phyloP scores from a whole-genome alignment of 2,329 filamentous ascomycete species.

The Botrytis deweyae region DNA sequence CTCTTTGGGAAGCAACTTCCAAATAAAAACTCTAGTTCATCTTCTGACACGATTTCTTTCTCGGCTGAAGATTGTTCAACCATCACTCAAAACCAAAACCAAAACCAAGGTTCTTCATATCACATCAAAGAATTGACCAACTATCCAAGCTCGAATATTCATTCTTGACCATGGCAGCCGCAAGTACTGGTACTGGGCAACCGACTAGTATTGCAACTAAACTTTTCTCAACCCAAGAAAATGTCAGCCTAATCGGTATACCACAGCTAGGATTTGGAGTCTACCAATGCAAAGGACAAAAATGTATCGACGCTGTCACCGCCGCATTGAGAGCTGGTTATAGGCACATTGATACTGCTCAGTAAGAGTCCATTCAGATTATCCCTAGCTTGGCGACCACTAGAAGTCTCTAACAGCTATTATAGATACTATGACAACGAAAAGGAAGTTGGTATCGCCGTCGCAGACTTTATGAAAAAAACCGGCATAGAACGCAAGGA shows the following conservation, averaged over 20 bases:
- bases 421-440: constrained; percentile 23
- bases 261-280: constrained; percentile 22
- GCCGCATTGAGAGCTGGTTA: constrained; percentile 16
- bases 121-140: not conserved
- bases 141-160: not conserved
- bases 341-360: constrained; percentile 19
- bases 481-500: constrained; percentile 7
- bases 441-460: constrained; percentile 11
- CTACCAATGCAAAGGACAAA: constrained; percentile 17
- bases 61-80: not conserved
- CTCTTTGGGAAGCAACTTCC: not conserved
- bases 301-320: constrained; percentile 14
- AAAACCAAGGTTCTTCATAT: not conserved
- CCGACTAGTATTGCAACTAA: not conserved
- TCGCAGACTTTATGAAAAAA: constrained; percentile 15
- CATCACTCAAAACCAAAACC: not conserved
- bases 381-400: not conserved
- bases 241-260: not conserved
- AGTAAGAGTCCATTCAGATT: constrained; percentile 4
- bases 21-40: not conserved
- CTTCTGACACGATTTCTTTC: not conserved
- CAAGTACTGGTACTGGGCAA: not conserved
- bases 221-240: not conserved
- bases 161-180: not conserved
- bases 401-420: not conserved